Conservation (phyloP, 2,329 filamentous ascomycete species). For the Hypoxylon sp. region DNA sequence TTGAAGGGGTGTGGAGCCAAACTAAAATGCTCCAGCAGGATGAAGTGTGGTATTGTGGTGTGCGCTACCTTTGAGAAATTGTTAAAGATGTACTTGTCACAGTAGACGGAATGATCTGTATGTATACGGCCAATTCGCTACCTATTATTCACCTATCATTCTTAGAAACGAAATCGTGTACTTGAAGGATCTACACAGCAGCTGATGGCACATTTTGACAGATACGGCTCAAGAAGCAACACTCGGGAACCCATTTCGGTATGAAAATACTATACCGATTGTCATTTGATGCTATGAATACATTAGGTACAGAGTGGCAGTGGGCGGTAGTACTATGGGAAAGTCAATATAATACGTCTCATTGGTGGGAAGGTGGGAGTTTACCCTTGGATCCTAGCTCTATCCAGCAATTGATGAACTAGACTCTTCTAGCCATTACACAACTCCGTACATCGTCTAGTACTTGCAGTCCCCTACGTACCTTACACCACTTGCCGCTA, state of each 20-base stretch:
- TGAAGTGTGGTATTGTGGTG: constrained; percentile 20
- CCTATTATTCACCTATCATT: too few relatives aligned
- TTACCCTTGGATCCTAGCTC: constrained; percentile 37
- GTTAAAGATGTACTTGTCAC: constrained; percentile 18
- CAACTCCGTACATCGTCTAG: not conserved
- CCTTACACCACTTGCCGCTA: constrained; percentile 26
- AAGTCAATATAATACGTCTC: constrained; percentile 25
- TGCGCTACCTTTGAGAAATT: constrained; percentile 10
- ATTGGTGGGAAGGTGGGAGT: constrained; percentile 35
- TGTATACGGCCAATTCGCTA: constrained; percentile 15
- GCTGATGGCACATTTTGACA: not conserved
- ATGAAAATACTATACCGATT: constrained; percentile 27
- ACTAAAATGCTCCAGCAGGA: constrained; percentile 21
- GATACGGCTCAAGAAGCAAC: constrained; percentile 15
- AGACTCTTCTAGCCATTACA: constrained; percentile 38
- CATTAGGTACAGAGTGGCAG: constrained; percentile 18
- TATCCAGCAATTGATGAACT: constrained; percentile 40
- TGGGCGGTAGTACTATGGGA: constrained; percentile 28
- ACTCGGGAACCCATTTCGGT: constrained; percentile 16
- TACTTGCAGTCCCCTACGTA: not conserved
- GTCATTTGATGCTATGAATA: constrained; percentile 30
- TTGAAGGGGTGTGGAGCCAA: constrained; percentile 16
- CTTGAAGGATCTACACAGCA: constrained; percentile 10
- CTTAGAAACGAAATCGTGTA: constrained; percentile 4
- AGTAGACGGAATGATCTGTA: constrained; percentile 10